Evolutionary conservation across 2,329 filamentous ascomycete genomes (phyloP), one percentile per base, ranked within the genome.

Genomic region (Tolypocladium guangdongense): DNA sequence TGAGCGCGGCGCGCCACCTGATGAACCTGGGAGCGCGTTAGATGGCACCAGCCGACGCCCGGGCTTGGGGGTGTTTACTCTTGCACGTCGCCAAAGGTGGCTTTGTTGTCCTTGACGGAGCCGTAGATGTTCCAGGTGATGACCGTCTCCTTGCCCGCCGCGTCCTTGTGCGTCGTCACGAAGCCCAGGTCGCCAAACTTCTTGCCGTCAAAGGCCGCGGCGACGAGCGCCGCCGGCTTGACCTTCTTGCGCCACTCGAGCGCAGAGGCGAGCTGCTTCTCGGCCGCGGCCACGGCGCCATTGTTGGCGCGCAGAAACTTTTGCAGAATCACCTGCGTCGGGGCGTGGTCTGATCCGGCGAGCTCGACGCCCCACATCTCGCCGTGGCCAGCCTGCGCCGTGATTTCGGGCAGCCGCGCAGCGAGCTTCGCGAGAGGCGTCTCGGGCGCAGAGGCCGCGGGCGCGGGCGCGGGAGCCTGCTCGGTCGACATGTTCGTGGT

Each of bases 121-220:
- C 91, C 91, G 66, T 97, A 96, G 64, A 96, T 84, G 68, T 96
- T 96, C 86, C 91, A 96, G 2, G 88, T 93, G 49, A 91, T 84
- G 53, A 96, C 66, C 20, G 62, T 78, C 67, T 85, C 81, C 62
- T 81, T 74, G 55, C 72, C 70, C 50, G 76, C 77, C 1, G 76
- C 75, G 37, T 77, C 75, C 52, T 77, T 71, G 60, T 93, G 83
- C n/a, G 77, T 77, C 1, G 89, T 89, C 50, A 96, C 80, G 66
- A 87, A 96, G 39, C 91, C 92, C 54, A 96, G 70, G 2, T 84
- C 84, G 8, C 76, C 81, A 62, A 93, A 96, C 71, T 88, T 91
- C 54, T 71, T 71, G 59, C 78, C 76, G 62, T 80, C 80, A 70
- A 86, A 93, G 37, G 78, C 75, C 56, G 80, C 76, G 32, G 78